Evolutionary conservation across 2,329 filamentous ascomycete genomes (phyloP).

Genomic region (Penicillium sp.): DNA sequence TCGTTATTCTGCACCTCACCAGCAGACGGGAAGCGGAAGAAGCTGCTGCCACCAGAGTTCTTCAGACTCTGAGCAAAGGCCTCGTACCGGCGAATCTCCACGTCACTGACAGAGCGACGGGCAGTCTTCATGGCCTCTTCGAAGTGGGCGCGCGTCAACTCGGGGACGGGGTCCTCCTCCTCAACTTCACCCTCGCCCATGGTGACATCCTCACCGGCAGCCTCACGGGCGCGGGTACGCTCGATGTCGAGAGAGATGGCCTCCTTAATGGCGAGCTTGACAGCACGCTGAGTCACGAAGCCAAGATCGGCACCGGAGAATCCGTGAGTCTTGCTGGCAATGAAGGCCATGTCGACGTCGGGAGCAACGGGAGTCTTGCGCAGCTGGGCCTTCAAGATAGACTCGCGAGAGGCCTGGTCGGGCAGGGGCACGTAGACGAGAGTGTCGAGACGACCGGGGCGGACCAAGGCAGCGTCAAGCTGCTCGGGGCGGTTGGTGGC

Average conservation of each 20-base stretch:
- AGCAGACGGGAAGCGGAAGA: conserved; percentile 87
- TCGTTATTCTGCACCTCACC: conserved; percentile 51
- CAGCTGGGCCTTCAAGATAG: conserved; percentile 91
- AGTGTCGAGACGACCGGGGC: conserved; percentile 96
- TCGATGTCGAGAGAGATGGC: conserved; percentile 85
- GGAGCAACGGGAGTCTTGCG: conserved; percentile 90
- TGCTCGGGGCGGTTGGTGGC: conserved; percentile 98
- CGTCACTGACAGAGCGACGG: conserved; percentile 87
- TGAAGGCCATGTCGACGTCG: conserved; percentile 85
- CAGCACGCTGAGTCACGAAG: conserved; percentile 96
- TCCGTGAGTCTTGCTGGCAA: conserved; percentile 93
- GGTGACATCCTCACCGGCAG: conserved; percentile 64
- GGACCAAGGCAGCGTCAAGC: conserved; percentile 94
- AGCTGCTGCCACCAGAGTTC: conserved; percentile 88
- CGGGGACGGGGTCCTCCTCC: conserved; percentile 84
- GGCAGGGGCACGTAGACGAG: conserved; percentile 97
- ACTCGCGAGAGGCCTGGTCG: conserved; percentile 79
- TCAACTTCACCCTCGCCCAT: conserved; percentile 64
- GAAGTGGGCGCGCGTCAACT: conserved; percentile 93
- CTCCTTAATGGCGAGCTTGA: conserved; percentile 99
- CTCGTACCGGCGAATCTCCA: conserved; percentile 97
- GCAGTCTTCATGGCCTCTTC: conserved; percentile 98
- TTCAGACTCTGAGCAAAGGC: conserved; percentile 99
- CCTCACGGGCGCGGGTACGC: conserved; percentile 82
- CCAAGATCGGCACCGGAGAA: conserved; percentile 99